phyloP scores from a whole-genome alignment of 108 stramenopile genomes.

The Fistulifera pelliculosa region DNA sequence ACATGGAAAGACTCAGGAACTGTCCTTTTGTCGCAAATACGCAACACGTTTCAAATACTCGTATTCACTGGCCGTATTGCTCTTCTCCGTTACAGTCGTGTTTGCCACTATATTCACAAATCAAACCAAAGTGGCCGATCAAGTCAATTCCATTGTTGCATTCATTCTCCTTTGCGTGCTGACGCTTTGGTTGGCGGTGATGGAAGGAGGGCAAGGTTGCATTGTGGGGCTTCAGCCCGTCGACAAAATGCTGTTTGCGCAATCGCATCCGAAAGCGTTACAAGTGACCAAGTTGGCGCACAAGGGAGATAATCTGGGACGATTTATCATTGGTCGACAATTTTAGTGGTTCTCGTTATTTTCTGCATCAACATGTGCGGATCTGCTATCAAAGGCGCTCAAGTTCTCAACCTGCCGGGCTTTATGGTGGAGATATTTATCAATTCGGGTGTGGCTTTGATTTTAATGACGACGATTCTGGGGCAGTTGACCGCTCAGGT shows the following conservation, averaged over 20 bases:
- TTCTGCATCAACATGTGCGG: slow-evolving; percentile 17
- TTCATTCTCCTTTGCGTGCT: slow-evolving; percentile 28
- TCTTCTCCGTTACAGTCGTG: slow-evolving; percentile 17
- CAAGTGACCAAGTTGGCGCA: slow-evolving; percentile 21
- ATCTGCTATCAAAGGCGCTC: slow-evolving; percentile 10
- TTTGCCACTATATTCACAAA: slow-evolving; percentile 23
- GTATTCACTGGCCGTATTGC: slow-evolving; percentile 17
- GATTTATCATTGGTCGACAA: slow-evolving; percentile 35
- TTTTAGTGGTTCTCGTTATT: slow-evolving; percentile 24
- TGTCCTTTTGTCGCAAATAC: no score
- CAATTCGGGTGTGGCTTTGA: slow-evolving; percentile 27
- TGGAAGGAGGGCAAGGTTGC: slow-evolving; percentile 31
- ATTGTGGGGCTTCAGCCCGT: slow-evolving; percentile 26
- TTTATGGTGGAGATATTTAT: slow-evolving; percentile 12
- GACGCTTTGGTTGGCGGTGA: slow-evolving; percentile 23
- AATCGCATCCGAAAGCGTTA: slow-evolving; percentile 18
- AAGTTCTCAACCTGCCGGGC: slow-evolving; percentile 9
- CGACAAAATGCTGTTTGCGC: slow-evolving; percentile 17
- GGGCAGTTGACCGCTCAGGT: slow-evolving; percentile 48
- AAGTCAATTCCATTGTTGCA: slow-evolving; percentile 19
- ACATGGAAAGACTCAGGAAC: no score
- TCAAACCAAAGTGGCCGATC: slow-evolving; percentile 5
- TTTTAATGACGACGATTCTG: slow-evolving; percentile 21
- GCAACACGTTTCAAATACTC: slow-evolving; percentile 18
- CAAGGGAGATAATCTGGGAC: slow-evolving; percentile 26